A percentile compares a stretch with the other conserved stretches of the same genome.
These are phyloP conservation scores for Gaertneriomyces semiglobifer DNA, from an alignment of 192 early-diverging fungal genomes.

Conservation along the genomic window DNA sequence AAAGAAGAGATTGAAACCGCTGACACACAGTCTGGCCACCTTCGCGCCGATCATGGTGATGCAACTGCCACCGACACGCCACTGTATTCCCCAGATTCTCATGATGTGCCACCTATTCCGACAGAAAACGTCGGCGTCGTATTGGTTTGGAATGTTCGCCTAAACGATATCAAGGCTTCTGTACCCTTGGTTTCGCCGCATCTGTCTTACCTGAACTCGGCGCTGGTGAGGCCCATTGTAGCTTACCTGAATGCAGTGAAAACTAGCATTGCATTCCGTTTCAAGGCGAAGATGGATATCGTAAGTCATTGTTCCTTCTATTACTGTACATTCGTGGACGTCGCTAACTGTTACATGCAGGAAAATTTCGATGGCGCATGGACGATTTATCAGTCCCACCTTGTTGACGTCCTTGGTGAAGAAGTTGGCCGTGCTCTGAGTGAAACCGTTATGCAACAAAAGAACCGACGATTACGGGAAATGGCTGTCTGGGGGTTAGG, in stretches of 20 bases:
- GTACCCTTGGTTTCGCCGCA: conserved; percentile 73
- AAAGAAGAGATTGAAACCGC: not conserved
- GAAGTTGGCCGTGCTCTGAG: conserved; percentile 79
- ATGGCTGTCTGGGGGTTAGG: too few species aligned
- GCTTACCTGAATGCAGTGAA: conserved; percentile 92
- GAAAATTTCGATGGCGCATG: conserved; percentile 90
- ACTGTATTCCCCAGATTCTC: not conserved
- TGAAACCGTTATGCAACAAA: too few species aligned
- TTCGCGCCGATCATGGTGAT: not conserved
- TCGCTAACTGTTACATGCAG: conserved; percentile 29
- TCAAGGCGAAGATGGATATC: conserved; percentile 70
- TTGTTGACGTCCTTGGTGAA: conserved; percentile 71
- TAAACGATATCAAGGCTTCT: conserved; percentile 87
- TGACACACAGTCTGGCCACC: not conserved
- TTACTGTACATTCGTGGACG: not conserved
- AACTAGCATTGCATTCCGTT: conserved; percentile 79
- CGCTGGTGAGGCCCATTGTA: conserved; percentile 87
- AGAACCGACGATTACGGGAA: too few species aligned
- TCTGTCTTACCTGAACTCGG: conserved; percentile 73
- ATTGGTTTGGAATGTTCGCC: conserved; percentile 79
- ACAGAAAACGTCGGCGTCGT: conserved; percentile 17
- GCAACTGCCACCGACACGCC: not conserved
- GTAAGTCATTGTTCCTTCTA: conserved; percentile 36
- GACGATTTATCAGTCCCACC: conserved; percentile 79
- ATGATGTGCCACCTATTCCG: conserved; percentile 16